Evolutionary conservation across 805 yeast species (phyloP), one percentile per base, ranked within the genome.

Genomic region (Ogataea trehalophila): DNA sequence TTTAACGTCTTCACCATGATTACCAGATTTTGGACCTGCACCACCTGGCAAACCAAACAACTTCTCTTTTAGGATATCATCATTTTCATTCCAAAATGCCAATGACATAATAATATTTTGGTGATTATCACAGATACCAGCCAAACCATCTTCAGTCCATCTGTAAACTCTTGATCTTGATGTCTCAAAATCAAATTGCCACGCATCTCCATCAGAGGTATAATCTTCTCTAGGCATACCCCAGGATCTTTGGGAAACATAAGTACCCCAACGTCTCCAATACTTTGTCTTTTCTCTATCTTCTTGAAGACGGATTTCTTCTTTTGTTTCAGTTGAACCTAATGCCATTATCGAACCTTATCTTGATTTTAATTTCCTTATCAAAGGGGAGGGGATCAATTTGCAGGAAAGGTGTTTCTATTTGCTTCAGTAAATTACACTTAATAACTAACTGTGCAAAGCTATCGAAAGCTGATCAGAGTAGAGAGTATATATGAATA

Each of bases 121-220:
- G 60, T 85, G 89, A 51, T 86, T 80, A 63, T 90, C 97, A 51
- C 87, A 79, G 18, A 87, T 84, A 43, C 97, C 97, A 11, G 92
- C 95, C 56, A 90, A 70, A 2, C 97, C 97, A 63, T 90, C 97
- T 65, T 91, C 97, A 38, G 96, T 96, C 97, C 97, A 90, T 39
- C 97, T 74, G 64, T 86, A 90, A 14, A 87, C 80, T 54, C 97
- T 72, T 20, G 90, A 79, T 50, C 81, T 74, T 2, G 95, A 85
- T 51, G 87, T 89, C 50, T 87, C 95, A 63, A 88, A 89, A 7
- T 95, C 87, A 67, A 90, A 90, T 36, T 80, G 75, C 97, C 97
- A 90, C 4, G 96, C 96, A 56, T 89, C 89, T 39, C 97, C 97
- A 55, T 81, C 77, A 43, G 68, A 73, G 0, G 95, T 85, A 66